Conservation (phyloP, 176 grass and related monocot species). For the Triticum monococcum region DNA sequence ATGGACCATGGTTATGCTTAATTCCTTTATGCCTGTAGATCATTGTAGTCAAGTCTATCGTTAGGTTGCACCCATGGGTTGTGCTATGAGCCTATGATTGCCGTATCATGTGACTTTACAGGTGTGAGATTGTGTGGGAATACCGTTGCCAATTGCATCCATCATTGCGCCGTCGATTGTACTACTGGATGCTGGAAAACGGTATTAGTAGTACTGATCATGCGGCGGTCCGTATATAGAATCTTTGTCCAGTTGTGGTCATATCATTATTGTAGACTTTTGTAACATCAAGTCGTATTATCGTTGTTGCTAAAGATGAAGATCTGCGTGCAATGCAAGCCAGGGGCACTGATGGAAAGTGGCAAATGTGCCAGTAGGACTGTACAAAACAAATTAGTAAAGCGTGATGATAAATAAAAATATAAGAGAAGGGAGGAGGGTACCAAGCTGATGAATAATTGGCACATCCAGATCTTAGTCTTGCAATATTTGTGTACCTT, state of each 20-base stretch:
- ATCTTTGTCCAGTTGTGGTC: conserved; percentile 15
- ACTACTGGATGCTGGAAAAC: background rate
- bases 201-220: no score
- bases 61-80: background rate
- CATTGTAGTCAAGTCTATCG: background rate
- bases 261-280: background rate
- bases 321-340: background rate
- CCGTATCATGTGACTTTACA: background rate
- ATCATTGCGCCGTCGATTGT: conserved; percentile 19
- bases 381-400: background rate
- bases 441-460: background rate
- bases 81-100: background rate
- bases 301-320: conserved; percentile 5
- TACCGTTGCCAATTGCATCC: background rate
- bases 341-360: background rate
- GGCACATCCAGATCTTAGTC: background rate
- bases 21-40: background rate
- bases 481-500: background rate
- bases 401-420: background rate
- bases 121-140: background rate
- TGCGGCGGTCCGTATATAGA: background rate
- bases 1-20: background rate
- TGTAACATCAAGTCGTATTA: background rate
- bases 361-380: background rate
- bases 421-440: background rate